Evolutionary conservation across 306 rosid species (phyloP), one percentile per base, ranked within the genome.

Genomic region (Abrus pulchellus): DNA sequence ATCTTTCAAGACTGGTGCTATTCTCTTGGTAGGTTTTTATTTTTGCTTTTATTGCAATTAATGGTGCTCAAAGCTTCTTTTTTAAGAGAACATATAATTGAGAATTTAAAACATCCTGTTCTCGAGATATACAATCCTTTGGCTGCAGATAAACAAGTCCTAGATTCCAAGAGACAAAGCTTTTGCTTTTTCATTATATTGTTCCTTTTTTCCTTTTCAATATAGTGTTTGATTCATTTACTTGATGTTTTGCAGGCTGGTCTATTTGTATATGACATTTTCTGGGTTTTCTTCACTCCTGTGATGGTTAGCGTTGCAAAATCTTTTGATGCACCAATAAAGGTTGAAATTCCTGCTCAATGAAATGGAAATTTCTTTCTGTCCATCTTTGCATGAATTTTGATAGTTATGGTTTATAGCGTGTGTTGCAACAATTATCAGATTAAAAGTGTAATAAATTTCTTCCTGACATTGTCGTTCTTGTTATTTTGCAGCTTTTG

Each of bases 241-340:
- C 7, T 68, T 74, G 48, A 55, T 82, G 34, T 82, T 49, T 64
- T 80, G 66, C 90, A 96, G 99, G 94, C 94, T 47, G 99, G 99
- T 67, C 97, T 96, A 36, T 96, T 96, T 82, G 94, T 96, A 7
- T 96, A 96, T 59, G 98, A 96, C 84, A 93, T 96, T 71, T 96
- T 96, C 97, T 96, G 99, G 99, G 99, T 96, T 80, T 96, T 96
- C 94, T 96, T 96, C 88, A 96, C 98, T 54, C 99, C 99, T 6
- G 99, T 96, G 80, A 96, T 96, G 99, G 99, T 96, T 69, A 96
- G 99, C 81, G 99, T 96, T 69, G 99, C 99, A 40, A 96, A 96
- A 90, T 96, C 98, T 70, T 96, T 96, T 74, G 99, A 96, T 74
- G 99, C 99, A 71, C 99, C 99, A 9, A 96, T 96, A 81, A 96